These are phyloP conservation scores for Podospora anserina DNA, from an alignment of 495 filamentous ascomycete species.

Conservation along the genomic window DNA sequence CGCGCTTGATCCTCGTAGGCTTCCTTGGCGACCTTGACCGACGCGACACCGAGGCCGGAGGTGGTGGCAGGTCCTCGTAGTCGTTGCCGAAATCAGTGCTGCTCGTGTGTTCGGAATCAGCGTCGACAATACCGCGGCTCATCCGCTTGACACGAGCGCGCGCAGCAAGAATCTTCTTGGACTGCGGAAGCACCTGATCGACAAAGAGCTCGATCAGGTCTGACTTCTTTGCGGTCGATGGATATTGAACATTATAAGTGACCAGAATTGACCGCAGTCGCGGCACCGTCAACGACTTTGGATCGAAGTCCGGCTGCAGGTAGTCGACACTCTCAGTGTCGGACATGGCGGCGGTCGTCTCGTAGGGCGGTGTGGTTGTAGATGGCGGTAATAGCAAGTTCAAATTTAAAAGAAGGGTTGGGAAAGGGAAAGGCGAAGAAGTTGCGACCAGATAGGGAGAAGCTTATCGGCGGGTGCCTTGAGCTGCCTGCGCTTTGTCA, in stretches of 20 bases:
- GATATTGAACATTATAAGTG: slow-evolving; percentile 77
- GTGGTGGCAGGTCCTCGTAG: slow-evolving; percentile 44
- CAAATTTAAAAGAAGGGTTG: background rate
- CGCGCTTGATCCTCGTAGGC: slow-evolving; percentile 44
- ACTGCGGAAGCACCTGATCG: slow-evolving; percentile 71
- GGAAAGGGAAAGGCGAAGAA: background rate
- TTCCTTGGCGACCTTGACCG: slow-evolving; percentile 50
- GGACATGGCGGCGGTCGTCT: slow-evolving; percentile 49
- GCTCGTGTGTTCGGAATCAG: slow-evolving; percentile 48
- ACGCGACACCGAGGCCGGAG: slow-evolving; percentile 27
- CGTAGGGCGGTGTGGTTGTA: background rate
- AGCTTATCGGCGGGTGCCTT: slow-evolving; percentile 4
- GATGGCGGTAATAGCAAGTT: background rate
- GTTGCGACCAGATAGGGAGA: background rate
- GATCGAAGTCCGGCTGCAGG: slow-evolving; percentile 79
- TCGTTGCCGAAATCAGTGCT: slow-evolving; percentile 46
- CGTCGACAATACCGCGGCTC: slow-evolving; percentile 82
- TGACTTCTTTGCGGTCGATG: slow-evolving; percentile 76
- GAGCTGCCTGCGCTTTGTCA: background rate
- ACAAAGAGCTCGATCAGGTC: slow-evolving; percentile 83
- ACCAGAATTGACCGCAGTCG: slow-evolving; percentile 85
- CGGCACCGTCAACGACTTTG: slow-evolving; percentile 75
- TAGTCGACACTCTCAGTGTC: slow-evolving; percentile 70
- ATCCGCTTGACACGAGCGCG: slow-evolving; percentile 73
- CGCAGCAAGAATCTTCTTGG: slow-evolving; percentile 68